Evolutionary conservation across 768 basidiomycete genomes (phyloP).

Genomic region (Hortiboletus campestris): DNA sequence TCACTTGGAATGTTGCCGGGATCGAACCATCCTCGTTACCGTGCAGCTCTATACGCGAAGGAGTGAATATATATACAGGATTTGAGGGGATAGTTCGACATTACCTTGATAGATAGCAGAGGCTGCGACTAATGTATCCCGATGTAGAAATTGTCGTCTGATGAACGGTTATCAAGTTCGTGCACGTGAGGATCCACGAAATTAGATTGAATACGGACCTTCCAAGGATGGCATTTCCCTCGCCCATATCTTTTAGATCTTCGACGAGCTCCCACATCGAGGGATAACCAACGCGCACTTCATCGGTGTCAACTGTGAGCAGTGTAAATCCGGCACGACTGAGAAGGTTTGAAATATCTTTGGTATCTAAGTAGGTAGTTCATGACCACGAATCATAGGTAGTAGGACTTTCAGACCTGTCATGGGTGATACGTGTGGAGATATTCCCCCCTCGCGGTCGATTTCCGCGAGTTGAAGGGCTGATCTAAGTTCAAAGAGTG

Average conservation of each 20-base stretch:
- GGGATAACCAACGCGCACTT: conserved; percentile 87
- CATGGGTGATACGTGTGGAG: conserved; percentile 97
- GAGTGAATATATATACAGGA: not conserved
- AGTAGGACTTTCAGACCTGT: conserved; percentile 56
- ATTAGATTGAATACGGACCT: conserved; percentile 44
- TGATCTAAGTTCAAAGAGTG: conserved; percentile 93
- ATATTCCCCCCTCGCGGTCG: conserved; percentile 93
- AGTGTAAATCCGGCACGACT: conserved; percentile 91
- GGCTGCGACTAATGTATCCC: conserved; percentile 88
- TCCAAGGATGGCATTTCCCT: conserved; percentile 87
- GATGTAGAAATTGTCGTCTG: conserved; percentile 66
- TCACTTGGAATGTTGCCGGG: conserved; percentile 94
- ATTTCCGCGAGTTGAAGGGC: conserved; percentile 90
- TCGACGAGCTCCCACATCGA: conserved; percentile 95
- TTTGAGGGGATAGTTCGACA: conserved; percentile 5
- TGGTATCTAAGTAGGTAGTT: conserved; percentile 59
- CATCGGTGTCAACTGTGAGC: conserved; percentile 93
- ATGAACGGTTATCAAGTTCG: not conserved
- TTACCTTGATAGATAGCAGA: conserved; percentile 91
- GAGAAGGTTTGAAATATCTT: conserved; percentile 90
- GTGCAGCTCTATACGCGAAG: conserved; percentile 63
- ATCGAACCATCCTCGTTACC: conserved; percentile 80
- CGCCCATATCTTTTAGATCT: conserved; percentile 96
- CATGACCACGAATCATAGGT: not conserved
- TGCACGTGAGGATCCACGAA: not conserved